Evolutionary conservation across 805 yeast genomes (phyloP), one percentile per base, ranked within the genome.

Genomic region (Candida lessepsii): DNA sequence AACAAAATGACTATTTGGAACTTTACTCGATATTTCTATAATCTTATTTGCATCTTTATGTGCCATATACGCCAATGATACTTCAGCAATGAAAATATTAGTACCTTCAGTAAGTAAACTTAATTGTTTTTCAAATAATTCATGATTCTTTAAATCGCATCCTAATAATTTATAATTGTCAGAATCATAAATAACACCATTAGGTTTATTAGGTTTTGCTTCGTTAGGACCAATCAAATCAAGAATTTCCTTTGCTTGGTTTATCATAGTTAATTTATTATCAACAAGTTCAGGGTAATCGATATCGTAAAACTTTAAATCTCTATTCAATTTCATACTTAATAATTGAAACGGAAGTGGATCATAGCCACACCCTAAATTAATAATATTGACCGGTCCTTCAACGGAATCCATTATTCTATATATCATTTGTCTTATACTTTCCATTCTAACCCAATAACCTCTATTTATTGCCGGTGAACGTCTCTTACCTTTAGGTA

Each of bases 381-480:
- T 86, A 20, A 86, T 69, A 1, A 86, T 67, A 36, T 62, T 59
- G 11, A 42, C 24, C 15, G 41, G 39, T 2, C 17, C 40, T 9
- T 38, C 31, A 13, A 34, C 37, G 4, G 53, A 44, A 9, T 47
- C 49, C 2, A 74, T 56, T n/a, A 85, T 76, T 18, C 70, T 60
- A 19, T 67, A 60, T 10, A 85, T 65, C 28, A 76, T 60, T 29
- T 68, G 67, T 45, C 76, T 71, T 36, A 86, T 80, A 2, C 86
- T 78, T 50, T 81, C 80, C 79, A 86, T 80, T 42, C 95, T 67
- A 9, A 83, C 65, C 90, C 93, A 86, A 58, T 86, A 86, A 0
- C 95, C 95, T 49, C 95, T 63, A 52, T 86, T 86, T 27, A 86
- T 84, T 3, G 85, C 81, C 0, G 95, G 95, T 0, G 91, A 80